Evolutionary conservation across 495 filamentous ascomycete genomes (phyloP).

Genomic region (Podospora pseudocomata): DNA sequence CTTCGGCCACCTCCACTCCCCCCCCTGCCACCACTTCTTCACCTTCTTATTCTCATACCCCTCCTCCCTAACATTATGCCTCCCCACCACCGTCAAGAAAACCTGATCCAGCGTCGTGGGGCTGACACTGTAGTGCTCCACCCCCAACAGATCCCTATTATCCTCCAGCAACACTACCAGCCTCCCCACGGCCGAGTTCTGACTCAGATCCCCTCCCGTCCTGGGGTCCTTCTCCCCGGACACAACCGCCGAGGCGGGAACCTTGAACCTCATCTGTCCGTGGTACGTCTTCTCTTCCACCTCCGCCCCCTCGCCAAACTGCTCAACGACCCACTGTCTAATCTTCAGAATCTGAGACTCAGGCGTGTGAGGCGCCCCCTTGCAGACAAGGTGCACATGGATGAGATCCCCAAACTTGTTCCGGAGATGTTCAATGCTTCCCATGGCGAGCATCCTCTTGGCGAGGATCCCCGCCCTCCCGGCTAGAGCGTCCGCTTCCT

Average conservation of each 20-base stretch:
- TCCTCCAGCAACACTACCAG: constrained; percentile 70
- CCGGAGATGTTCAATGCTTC: constrained; percentile 57
- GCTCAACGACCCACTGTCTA: constrained; percentile 55
- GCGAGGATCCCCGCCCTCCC: constrained; percentile 68
- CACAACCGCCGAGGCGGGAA: constrained; percentile 42
- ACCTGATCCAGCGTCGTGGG: constrained; percentile 85
- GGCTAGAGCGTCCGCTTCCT: constrained; percentile 73
- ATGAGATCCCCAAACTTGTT: constrained; percentile 57
- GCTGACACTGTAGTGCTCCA: constrained; percentile 76
- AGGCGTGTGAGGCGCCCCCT: constrained; percentile 64
- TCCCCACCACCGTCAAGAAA: constrained; percentile 74
- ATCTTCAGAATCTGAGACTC: constrained; percentile 62
- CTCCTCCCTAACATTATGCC: constrained; percentile 75
- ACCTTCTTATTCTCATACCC: constrained; percentile 51
- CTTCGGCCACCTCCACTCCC: neutral
- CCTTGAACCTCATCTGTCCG: constrained; percentile 74
- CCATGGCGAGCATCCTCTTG: constrained; percentile 67
- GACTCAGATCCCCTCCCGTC: constrained; percentile 17
- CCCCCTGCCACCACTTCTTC: constrained; percentile 27
- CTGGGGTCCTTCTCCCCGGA: neutral
- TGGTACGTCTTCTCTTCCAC: constrained; percentile 74
- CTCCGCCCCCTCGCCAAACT: constrained; percentile 57
- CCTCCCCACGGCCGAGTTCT: constrained; percentile 48
- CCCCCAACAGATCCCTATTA: constrained; percentile 58
- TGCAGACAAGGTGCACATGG: constrained; percentile 70